Evolutionary conservation across 177 flowering plant species (phyloP).

Genomic region (Vitis hybrid): DNA sequence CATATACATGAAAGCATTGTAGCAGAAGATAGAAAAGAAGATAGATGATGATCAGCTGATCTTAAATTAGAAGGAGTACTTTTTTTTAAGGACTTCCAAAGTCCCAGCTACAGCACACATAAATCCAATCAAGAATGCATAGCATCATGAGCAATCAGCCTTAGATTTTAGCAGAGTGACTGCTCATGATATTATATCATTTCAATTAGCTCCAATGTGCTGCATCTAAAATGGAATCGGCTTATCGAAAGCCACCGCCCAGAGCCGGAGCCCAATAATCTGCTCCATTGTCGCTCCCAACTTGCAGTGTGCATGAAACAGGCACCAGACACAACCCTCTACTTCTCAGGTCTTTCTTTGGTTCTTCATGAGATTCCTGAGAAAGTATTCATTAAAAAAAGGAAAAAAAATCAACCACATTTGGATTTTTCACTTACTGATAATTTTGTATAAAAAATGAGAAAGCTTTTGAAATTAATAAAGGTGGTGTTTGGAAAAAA

Average conservation of each 20-base stretch:
- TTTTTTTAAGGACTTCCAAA: not conserved
- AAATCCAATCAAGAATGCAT: slow-evolving; percentile 32
- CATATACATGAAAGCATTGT: slow-evolving; percentile 16
- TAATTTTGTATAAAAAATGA: not conserved
- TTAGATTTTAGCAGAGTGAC: slow-evolving; percentile 75
- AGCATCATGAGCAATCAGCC: slow-evolving; percentile 99
- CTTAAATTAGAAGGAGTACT: slow-evolving; percentile 11
- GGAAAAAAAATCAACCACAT: not conserved
- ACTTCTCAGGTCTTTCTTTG: slow-evolving; percentile 72
- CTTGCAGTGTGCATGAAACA: slow-evolving; percentile 73
- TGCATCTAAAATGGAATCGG: not conserved
- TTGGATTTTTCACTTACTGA: too few relatives aligned
- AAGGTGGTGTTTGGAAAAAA: too few relatives aligned
- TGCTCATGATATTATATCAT: slow-evolving; percentile 95
- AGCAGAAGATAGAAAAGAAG: not conserved
- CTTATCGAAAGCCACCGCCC: slow-evolving; percentile 42
- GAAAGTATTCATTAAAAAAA: not conserved
- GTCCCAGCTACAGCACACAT: slow-evolving; percentile 9
- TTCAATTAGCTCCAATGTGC: slow-evolving; percentile 1
- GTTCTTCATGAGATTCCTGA: slow-evolving; percentile 43
- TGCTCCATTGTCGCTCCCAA: slow-evolving; percentile 86
- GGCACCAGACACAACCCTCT: slow-evolving; percentile 94
- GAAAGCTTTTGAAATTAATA: too few relatives aligned
- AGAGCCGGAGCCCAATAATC: slow-evolving; percentile 89
- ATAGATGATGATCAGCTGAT: slow-evolving; percentile 1